Base-by-base conservation (phyloP, 2,329 filamentous ascomycete species). In the Ophiosphaerella herpotricha region DNA sequence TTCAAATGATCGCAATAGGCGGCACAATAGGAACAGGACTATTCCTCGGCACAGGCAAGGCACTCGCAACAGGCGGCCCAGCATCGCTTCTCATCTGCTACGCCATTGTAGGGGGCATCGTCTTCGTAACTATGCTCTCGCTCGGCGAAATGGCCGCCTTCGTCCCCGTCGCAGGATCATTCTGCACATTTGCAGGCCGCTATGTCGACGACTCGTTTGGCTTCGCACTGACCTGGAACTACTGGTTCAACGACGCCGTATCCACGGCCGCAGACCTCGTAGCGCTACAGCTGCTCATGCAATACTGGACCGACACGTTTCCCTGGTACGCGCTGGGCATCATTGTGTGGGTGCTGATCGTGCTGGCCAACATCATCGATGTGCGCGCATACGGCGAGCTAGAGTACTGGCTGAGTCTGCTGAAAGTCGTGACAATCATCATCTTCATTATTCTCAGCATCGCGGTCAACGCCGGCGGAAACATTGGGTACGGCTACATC, bases 181-280 rank as follows among this genome's bases (percentile, higher is more conserved):
- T 69, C 34, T 66, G 62, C 44, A 67, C 60, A 0, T 66, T 66
- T 36, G 64, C 66, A 1, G 64, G 61, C 1, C 74, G 75, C 50
- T 78, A 76, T 54, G 71, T 77, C 32, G 74, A 77, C 55, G 91
- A 91, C 1, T 91, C 91, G 0, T 95, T 71, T 52, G 70, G 64
- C 1, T 68, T 67, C 32, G 62, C 62, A 4, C 43, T 67, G 18
- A 64, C 61, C 1, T 67, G 65, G 66, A 67, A 69, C 46, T 71
- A 70, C 53, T 69, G 62, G 60, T 66, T 69, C 43, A 63, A 66
- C 37, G 64, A 66, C 31, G 65, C 59, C 3, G 67, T 69, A 11
- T 64, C 67, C 21, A 66, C 70, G 2, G 68, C 70, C 12, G 66
- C 68, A 7, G 70, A 74, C 50, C 53, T 74, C 7, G 68, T 68